Base-by-base conservation (phyloP, 2,329 filamentous ascomycete species). In the Fusarium sp. region DNA sequence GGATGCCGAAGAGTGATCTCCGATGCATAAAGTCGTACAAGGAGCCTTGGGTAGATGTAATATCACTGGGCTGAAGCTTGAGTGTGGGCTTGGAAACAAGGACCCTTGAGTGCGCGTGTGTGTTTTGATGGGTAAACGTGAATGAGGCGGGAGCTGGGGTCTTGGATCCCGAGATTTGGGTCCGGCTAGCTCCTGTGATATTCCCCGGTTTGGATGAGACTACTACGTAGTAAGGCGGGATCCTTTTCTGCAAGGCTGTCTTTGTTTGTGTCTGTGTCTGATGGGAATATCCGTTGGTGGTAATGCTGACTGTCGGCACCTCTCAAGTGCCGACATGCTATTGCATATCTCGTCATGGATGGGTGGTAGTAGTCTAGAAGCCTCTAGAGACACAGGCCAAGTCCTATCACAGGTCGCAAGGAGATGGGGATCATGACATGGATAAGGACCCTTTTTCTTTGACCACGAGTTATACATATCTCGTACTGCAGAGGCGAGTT, bases 21-120 rank as follows among this genome's bases (percentile, higher is more conserved):
- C 57, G 40, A 50, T 68, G 47, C 71, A 76, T 67, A 66, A 66
- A 67, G 58, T 70, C 62, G 63, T 69, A 20, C 63, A 70, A 54
- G 56, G 64, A 72, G 57, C 63, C 73, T 71, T 74, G 56, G 69
- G 34, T 57, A 58, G 59, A 50, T 57, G 72, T 72, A 77, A 77
- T 77, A 72, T 77, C 66, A 60, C 61, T 74, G 76, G 76, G 76
- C 76, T 77, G 67, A 77, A 78, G 74, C 70, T 71, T 77, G 70
- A 76, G 76, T 69, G 74, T 70, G 62, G 60, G 54, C 59, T 69
- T 45, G 31, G 29, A 42, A 58, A 62, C 50, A 58, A 45, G 37
- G 52, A 37, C 47, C 61, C 56, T 40, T n/a, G 58, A 29, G 27
- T 24, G 38, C 37, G 54, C 47, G 62, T 62, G 38, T 70, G 45